Evolutionary conservation across 192 early-diverging fungal genomes (phyloP), one percentile per base, ranked within the genome.

Genomic region (Entrophospora sp.): DNA sequence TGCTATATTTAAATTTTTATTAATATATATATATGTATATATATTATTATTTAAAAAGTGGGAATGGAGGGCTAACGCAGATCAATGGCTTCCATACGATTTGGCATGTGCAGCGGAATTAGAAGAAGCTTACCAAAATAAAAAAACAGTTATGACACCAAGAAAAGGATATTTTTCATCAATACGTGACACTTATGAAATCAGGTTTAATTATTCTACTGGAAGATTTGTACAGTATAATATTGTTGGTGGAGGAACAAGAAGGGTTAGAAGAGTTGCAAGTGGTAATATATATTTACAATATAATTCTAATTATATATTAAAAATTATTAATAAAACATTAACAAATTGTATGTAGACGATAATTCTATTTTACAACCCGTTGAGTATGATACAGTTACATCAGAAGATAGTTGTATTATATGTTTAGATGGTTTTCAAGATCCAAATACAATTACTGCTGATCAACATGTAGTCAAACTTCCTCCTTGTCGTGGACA

Each of bases 1-100:
- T 49, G 24, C 1, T 36, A 38, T 8, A 24, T 10, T 36, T 12
- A 36, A 22, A 36, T n/a, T 28, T 36, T 25, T 60, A 25, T 40
- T 36, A 28, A 27, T 16, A 18, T 14, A 49, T 34, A 22, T n/a
- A 22, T 5, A 22, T 9, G 20, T 9, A 49, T 32, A 4, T 28
- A 24, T 49, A 5, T 34, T 10, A 5, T 36, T 35, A 20, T 3
- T 3, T 24, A 34, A 10, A 18, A 55, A 66, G 64, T 66, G 64
- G 64, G 64, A 66, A 32, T 66, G 64, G 64, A 42, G 64, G 8
- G 64, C 64, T 38, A 66, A 66, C 55, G 49, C 64, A 40, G 64
- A 66, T 55, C 64, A 66, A 55, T 66, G 64, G 64, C 52, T 66
- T 53, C 64, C 64, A 7, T 66, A 55, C 27, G 64, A 66, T 32